These are phyloP conservation scores for Solanum appendiculatum DNA, from an alignment of 257 asterid genomes.

Conservation along the genomic window DNA sequence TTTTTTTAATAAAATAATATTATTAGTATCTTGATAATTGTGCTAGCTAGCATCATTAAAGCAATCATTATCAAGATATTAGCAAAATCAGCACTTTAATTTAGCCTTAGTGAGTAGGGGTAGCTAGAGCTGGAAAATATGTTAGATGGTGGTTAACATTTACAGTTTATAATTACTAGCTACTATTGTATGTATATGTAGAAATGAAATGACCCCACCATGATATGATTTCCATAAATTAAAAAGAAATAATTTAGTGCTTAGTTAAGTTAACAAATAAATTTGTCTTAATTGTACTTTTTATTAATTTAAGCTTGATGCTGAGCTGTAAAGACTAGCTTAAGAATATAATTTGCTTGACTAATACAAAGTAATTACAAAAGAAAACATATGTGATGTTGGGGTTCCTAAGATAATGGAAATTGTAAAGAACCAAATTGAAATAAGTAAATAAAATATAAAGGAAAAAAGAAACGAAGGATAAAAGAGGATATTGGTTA, in stretches of 20 bases:
- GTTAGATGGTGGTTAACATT: background rate
- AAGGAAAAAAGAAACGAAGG: background rate
- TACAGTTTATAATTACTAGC: background rate
- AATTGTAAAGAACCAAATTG: background rate
- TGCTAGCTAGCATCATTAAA: background rate
- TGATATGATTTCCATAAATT: background rate
- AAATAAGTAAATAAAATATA: background rate
- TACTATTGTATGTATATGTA: background rate
- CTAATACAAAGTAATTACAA: background rate
- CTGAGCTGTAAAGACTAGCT: background rate
- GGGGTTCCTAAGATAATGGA: background rate
- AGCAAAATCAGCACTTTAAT: conserved; percentile 1
- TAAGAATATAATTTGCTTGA: background rate
- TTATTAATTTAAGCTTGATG: background rate
- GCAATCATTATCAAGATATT: background rate
- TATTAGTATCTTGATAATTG: background rate
- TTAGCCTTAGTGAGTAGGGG: background rate
- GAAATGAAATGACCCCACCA: background rate
- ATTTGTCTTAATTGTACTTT: background rate
- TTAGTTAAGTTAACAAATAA: background rate
- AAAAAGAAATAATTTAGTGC: background rate
- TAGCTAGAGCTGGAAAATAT: background rate
- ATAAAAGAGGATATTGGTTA: background rate
- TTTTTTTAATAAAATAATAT: background rate
- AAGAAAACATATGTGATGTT: background rate